These are phyloP conservation scores for Emydomyces testavorans DNA, from an alignment of 2,329 filamentous ascomycete species.

Conservation along the genomic window DNA sequence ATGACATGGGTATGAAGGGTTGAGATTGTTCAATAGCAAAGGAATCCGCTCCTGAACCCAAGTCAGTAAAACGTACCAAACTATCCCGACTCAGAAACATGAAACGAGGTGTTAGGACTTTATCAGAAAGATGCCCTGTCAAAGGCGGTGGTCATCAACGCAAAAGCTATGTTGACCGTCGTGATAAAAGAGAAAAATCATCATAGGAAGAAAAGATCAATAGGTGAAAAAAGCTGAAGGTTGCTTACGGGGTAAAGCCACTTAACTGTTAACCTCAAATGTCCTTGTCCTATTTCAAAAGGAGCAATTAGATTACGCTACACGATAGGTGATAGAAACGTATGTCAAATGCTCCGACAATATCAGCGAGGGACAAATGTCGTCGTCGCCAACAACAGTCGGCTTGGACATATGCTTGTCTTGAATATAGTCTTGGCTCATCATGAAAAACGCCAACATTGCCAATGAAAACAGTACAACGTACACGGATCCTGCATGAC, in stretches of 20 bases:
- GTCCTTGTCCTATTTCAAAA: not conserved
- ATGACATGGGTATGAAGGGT: too few species aligned
- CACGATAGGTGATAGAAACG: not conserved
- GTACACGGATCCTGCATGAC: conserved; percentile 21
- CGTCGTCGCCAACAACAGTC: conserved; percentile 38
- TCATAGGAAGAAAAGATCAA: conserved; percentile 42
- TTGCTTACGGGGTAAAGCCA: not conserved
- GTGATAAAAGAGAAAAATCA: conserved; percentile 61
- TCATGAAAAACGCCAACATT: conserved; percentile 46
- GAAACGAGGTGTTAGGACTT: not conserved
- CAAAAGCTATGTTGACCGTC: conserved; percentile 75
- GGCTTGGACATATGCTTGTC: conserved; percentile 99
- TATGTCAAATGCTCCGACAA: not conserved
- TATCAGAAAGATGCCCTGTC: conserved; percentile 51
- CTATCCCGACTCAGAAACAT: not conserved
- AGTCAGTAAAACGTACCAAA: not conserved
- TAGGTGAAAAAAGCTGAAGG: conserved; percentile 6
- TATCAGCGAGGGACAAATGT: conserved; percentile 42
- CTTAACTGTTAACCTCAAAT: not conserved
- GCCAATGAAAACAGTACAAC: conserved; percentile 20
- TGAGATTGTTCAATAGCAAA: not conserved
- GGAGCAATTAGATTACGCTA: not conserved
- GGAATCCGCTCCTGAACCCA: too few species aligned
- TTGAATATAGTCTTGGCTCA: conserved; percentile 64
- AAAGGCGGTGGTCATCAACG: conserved; percentile 70